Evolutionary conservation across 139 green algal species (phyloP).

Genomic region (Chlamydomonas sp.): DNA sequence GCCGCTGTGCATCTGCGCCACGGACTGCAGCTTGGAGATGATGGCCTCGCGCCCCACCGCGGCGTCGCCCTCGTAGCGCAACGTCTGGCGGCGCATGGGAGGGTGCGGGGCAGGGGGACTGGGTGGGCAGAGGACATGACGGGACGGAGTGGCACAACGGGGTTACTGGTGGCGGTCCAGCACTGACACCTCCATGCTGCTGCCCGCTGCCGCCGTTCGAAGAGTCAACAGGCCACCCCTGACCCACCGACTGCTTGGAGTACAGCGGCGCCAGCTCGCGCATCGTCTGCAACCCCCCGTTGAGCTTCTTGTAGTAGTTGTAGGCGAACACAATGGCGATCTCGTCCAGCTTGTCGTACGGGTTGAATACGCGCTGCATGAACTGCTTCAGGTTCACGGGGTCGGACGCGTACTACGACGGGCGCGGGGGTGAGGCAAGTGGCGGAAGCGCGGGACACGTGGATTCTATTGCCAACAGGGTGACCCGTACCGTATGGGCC

Average conservation of each 20-base stretch:
- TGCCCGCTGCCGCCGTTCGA: neutral
- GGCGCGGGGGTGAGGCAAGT: neutral
- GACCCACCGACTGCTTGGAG: conserved; percentile 36
- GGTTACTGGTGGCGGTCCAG: too few species aligned
- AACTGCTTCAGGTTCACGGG: conserved; percentile 26
- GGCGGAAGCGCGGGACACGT: too few species aligned
- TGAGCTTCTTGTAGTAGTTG: conserved; percentile 73
- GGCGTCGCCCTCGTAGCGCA: conserved; percentile 61
- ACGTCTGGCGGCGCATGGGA: conserved; percentile 41
- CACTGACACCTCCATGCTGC: neutral
- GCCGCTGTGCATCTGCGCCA: conserved; percentile 43
- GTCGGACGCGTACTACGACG: conserved; percentile 10
- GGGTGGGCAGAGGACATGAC: too few species aligned
- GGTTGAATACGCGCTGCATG: conserved; percentile 48
- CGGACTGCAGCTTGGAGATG: conserved; percentile 50
- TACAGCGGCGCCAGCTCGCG: conserved; percentile 64
- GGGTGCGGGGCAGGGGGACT: neutral
- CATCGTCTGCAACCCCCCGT: conserved; percentile 42
- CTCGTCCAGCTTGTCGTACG: conserved; percentile 69
- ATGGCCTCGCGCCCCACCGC: conserved; percentile 55
- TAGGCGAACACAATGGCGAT: conserved; percentile 70
- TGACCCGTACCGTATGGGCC: too few species aligned
- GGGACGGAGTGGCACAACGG: too few species aligned
- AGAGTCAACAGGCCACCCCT: too few species aligned
- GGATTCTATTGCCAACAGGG: too few species aligned